Evolutionary conservation across 331 rosid genomes (phyloP).

Genomic region (Saraca asoca): DNA sequence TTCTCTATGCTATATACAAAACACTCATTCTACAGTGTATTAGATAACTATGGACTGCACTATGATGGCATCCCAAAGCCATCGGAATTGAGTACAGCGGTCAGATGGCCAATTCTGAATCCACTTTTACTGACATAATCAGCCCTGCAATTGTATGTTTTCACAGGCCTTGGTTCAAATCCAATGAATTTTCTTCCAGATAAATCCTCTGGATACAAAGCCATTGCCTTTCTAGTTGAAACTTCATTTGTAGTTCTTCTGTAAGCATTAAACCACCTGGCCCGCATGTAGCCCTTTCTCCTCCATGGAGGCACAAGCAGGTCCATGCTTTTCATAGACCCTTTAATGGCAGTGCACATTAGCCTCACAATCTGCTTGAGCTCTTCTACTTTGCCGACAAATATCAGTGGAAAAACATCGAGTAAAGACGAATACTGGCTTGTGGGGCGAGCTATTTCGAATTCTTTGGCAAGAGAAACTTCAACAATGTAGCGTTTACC

Average conservation of each 20-base stretch:
- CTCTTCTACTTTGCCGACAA: slow-evolving; percentile 57
- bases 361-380: slow-evolving; percentile 52
- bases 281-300: slow-evolving; percentile 61
- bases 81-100: slow-evolving; percentile 20
- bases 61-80: too few species aligned
- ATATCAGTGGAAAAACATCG: slow-evolving; percentile 52
- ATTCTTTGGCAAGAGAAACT: slow-evolving; percentile 52
- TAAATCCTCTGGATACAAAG: neutral
- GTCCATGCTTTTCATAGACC: slow-evolving; percentile 55
- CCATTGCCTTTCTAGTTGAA: slow-evolving; percentile 17
- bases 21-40: too few species aligned
- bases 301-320: slow-evolving; percentile 82
- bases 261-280: slow-evolving; percentile 74
- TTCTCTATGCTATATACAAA: too few species aligned
- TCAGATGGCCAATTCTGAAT: slow-evolving; percentile 38
- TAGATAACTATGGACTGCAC: too few species aligned
- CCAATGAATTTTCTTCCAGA: slow-evolving; percentile 30
- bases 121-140: slow-evolving; percentile 22
- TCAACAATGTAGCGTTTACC: slow-evolving; percentile 70
- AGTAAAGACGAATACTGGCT: slow-evolving; percentile 50
- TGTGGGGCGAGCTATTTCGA: slow-evolving; percentile 80
- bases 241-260: slow-evolving; percentile 54
- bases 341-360: slow-evolving; percentile 63
- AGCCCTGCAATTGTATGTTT: slow-evolving; percentile 31
- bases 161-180: slow-evolving; percentile 34